Conservation (phyloP, 2,329 filamentous ascomycete species). For the Venturia aucupariae region DNA sequence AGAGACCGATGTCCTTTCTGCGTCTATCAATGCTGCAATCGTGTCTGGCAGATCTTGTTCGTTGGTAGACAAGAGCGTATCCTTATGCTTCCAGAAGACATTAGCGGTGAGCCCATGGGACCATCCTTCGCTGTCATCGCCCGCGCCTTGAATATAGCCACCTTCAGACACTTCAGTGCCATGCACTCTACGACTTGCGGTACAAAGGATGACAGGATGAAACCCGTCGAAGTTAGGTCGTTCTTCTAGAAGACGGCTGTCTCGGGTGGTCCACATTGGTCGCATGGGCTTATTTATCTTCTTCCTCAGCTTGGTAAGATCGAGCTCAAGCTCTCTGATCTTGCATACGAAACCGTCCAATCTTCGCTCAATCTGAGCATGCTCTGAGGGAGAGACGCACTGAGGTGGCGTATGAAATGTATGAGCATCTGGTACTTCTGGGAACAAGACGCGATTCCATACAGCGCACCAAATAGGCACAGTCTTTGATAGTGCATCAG, state of each 20-base stretch:
- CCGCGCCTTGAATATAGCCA: slow-evolving; percentile 87
- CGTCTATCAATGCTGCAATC: slow-evolving; percentile 37
- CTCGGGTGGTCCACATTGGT: slow-evolving; percentile 71
- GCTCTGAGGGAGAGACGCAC: slow-evolving; percentile 64
- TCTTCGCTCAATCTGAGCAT: slow-evolving; percentile 62
- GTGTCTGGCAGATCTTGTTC: slow-evolving; percentile 55
- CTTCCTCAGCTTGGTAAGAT: slow-evolving; percentile 44
- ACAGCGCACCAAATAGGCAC: slow-evolving; percentile 90
- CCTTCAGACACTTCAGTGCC: slow-evolving; percentile 61
- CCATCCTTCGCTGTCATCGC: slow-evolving; percentile 94
- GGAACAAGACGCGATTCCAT: slow-evolving; percentile 71
- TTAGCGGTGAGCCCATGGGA: slow-evolving; percentile 66
- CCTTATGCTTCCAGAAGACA: slow-evolving; percentile 68
- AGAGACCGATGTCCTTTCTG: slow-evolving; percentile 15
- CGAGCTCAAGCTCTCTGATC: slow-evolving; percentile 50
- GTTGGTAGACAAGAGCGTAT: slow-evolving; percentile 48
- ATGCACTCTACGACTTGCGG: slow-evolving; percentile 63
- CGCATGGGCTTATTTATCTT: slow-evolving; percentile 62
- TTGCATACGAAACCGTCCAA: slow-evolving; percentile 48
- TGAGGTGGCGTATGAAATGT: slow-evolving; percentile 61
- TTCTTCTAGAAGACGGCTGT: slow-evolving; percentile 30
- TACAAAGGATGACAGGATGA: slow-evolving; percentile 73
- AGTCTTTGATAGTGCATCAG: slow-evolving; percentile 88
- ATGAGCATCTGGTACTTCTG: slow-evolving; percentile 39
- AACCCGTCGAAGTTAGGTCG: slow-evolving; percentile 46